Percentiles rank a stretch among this genome's conserved stretches.
Conservation (phyloP, 2,329 filamentous ascomycete genomes). For the Paracorniculantispora psalliotae region DNA sequence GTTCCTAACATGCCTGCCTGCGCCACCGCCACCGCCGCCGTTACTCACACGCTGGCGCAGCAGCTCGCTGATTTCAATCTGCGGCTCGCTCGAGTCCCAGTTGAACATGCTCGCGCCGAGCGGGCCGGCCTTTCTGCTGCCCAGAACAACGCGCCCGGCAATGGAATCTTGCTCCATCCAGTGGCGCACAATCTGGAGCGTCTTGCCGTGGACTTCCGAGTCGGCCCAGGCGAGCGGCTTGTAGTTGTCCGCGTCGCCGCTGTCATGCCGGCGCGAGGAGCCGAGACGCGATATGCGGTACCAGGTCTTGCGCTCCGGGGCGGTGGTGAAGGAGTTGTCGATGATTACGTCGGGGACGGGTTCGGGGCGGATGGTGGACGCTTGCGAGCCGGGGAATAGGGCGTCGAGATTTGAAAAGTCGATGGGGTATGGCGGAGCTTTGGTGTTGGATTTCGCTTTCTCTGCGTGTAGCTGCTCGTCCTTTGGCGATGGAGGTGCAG, state of each 20-base stretch:
- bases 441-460: background rate
- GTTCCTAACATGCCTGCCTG: constrained; percentile 6
- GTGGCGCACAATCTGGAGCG: constrained; percentile 53
- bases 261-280: constrained; percentile 51
- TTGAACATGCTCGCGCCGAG: constrained; percentile 52
- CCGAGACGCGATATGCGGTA: constrained; percentile 59
- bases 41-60: constrained; percentile 27
- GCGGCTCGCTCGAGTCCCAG: constrained; percentile 52
- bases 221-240: constrained; percentile 51
- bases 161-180: constrained; percentile 65
- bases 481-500: background rate
- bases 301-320: constrained; percentile 59
- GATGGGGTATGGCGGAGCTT: constrained; percentile 24
- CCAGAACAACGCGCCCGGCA: constrained; percentile 41
- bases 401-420: constrained; percentile 30
- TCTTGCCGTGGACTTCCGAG: constrained; percentile 50
- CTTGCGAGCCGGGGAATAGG: constrained; percentile 26
- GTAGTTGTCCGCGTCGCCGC: constrained; percentile 55
- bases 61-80: constrained; percentile 41
- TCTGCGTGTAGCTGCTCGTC: background rate
- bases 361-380: constrained; percentile 26
- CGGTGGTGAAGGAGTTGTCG: constrained; percentile 47
- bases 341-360: constrained; percentile 43
- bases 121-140: constrained; percentile 31
- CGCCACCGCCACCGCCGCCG: background rate